phyloP scores from a whole-genome alignment of 148 eudicot species.

The Hydrangea macrophylla region DNA sequence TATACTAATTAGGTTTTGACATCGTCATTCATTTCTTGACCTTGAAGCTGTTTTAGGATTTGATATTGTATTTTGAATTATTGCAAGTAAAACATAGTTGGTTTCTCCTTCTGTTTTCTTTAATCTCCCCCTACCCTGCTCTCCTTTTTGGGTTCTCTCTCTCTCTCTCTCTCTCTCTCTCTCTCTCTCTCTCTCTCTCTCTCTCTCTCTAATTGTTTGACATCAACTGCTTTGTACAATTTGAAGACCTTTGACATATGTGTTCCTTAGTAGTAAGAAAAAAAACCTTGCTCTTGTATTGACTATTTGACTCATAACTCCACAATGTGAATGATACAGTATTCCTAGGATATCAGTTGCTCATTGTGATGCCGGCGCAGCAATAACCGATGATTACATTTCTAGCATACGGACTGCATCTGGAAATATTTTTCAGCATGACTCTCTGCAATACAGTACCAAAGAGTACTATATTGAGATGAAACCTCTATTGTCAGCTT shows the following conservation, averaged over 20 bases:
- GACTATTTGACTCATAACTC: too few relatives aligned
- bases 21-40: neutral
- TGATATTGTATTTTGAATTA: neutral
- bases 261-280: too few relatives aligned
- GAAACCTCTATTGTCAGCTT: slow-evolving; percentile 83
- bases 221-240: neutral
- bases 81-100: neutral
- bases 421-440: slow-evolving; percentile 42
- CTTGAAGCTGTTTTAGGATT: neutral
- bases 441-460: slow-evolving; percentile 34
- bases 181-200: too few relatives aligned
- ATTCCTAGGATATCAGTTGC: slow-evolving; percentile 41
- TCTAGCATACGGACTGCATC: slow-evolving; percentile 34
- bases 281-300: neutral
- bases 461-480: slow-evolving; percentile 64
- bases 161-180: too few relatives aligned
- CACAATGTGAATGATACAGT: slow-evolving; percentile 32
- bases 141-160: too few relatives aligned
- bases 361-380: slow-evolving; percentile 69
- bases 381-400: slow-evolving; percentile 51
- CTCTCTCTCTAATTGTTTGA: too few relatives aligned
- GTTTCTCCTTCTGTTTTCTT: too few relatives aligned
- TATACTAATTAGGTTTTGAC: neutral
- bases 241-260: too few relatives aligned
- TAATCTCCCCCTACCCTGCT: too few relatives aligned